Conservation (phyloP, 2,329 filamentous ascomycete species). For the Cladosporium sp. region DNA sequence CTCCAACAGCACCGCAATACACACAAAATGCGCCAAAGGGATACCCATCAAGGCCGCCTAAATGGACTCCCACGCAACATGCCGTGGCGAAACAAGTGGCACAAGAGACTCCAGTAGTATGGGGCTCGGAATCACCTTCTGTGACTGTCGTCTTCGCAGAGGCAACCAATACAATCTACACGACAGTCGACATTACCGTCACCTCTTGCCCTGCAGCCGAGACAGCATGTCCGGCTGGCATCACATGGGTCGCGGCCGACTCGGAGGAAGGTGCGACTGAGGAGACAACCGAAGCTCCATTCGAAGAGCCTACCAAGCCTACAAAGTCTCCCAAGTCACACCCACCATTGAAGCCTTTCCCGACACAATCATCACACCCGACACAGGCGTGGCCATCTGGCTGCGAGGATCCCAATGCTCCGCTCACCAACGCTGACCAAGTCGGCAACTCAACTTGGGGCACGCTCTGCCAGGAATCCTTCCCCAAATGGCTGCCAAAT, state of each 20-base stretch:
- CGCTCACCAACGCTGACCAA: conserved; percentile 28
- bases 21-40: conserved; percentile 15
- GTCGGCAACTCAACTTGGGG: conserved; percentile 29
- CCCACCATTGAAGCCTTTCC: background rate
- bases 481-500: conserved; percentile 28
- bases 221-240: conserved; percentile 14
- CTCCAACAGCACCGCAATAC: conserved; percentile 12
- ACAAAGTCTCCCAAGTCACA: background rate
- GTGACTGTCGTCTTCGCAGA: conserved; percentile 20
- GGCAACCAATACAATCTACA: conserved; percentile 17
- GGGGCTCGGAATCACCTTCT: conserved; percentile 5
- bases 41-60: conserved; percentile 8
- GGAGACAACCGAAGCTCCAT: conserved; percentile 6
- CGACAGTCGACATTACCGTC: conserved; percentile 20
- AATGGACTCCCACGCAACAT: conserved; percentile 10
- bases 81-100: conserved; percentile 11
- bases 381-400: background rate
- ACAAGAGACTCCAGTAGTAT: conserved; percentile 7
- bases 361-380: background rate
- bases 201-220: conserved; percentile 17
- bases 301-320: conserved; percentile 9
- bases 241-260: conserved; percentile 9
- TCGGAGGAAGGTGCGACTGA: background rate
- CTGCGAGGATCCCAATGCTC: conserved; percentile 20
- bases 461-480: conserved; percentile 25